Evolutionary conservation across 1,284 basidiomycete genomes (phyloP), one percentile per base, ranked within the genome.

Genomic region (Hymenochaete sp.): DNA sequence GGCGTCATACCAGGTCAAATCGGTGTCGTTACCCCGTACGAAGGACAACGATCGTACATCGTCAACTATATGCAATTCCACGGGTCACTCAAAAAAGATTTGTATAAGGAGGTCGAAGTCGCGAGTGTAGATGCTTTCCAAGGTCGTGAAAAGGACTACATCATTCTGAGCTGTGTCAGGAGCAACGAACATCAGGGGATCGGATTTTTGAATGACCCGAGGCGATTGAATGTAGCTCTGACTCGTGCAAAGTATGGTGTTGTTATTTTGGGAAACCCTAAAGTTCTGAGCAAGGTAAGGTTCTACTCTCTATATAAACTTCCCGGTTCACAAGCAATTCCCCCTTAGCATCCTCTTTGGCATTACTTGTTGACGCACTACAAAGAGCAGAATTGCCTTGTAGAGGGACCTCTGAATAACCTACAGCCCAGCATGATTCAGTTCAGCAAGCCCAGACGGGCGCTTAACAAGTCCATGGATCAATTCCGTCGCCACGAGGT

Each of bases 61-160:
- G 92, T 96, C 60, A 95, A 92, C 62, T 97, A 97, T 65, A 98
- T 98, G 96, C 96, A 98, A 69, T 87, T 95, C 68, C 96, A 96
- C 61, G 96, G 96, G 22, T 86, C 91, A 22, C 72, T 98, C 51
- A 97, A 97, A 77, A 98, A 98, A 69, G 96, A 99, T 55, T 66
- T 98, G 9, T 99, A 99, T 73, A 98, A 98, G 70, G 93, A 98
- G 57, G 93, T 99, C 38, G 96, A 99, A 62, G 96, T 99, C 32
- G 96, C 96, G 10, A 92, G 87, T 58, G 96, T 99, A 42, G 96
- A 99, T 62, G 96, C 96, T 2, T 99, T 98, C 78, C 96, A 99
- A 63, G 96, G 96, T 26, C 81, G 96, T 60, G 96, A 99, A 70
- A 98, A 98, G 74, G 96, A 99, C 63, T 98, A 98, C 59, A 98